phyloP scores from a whole-genome alignment of 768 basidiomycete genomes.

The Leccinum longicurvipes region DNA sequence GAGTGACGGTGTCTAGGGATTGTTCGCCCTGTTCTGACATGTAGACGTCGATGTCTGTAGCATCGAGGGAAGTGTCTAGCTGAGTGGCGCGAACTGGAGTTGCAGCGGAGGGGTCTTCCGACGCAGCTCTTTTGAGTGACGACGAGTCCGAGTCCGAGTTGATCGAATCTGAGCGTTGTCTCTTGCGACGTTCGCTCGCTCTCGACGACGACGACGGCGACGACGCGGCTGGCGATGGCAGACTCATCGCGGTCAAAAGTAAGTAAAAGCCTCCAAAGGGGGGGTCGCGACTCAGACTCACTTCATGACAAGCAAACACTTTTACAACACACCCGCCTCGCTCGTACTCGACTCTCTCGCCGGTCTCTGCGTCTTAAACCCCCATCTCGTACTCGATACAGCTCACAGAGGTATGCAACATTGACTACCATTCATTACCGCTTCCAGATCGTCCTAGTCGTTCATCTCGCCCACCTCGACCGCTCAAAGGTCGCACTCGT shows the following conservation, averaged over 20 bases:
- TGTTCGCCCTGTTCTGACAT: constrained; percentile 58
- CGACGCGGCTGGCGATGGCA: constrained; percentile 40
- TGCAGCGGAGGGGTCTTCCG: constrained; percentile 54
- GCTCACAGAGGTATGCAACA: constrained; percentile 59
- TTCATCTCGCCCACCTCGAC: constrained; percentile 57
- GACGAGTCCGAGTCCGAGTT: constrained; percentile 57
- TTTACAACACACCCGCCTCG: constrained; percentile 65
- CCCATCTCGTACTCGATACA: constrained; percentile 65
- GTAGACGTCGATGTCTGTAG: constrained; percentile 68
- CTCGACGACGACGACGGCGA: constrained; percentile 36
- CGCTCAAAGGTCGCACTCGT: constrained; percentile 69
- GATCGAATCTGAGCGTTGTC: constrained; percentile 72
- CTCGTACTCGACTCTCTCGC: constrained; percentile 77
- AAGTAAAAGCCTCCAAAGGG: neutral
- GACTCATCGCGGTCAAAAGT: constrained; percentile 36
- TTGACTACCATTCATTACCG: neutral
- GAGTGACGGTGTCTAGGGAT: constrained; percentile 13
- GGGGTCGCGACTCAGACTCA: constrained; percentile 17
- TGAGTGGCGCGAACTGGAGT: constrained; percentile 31
- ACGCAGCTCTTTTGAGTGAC: constrained; percentile 76
- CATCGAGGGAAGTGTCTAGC: too few relatives aligned
- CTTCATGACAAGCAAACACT: constrained; percentile 51
- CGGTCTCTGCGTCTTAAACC: constrained; percentile 71
- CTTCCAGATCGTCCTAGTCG: constrained; percentile 40
- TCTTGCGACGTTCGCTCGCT: constrained; percentile 50